Evolutionary conservation across 2,329 filamentous ascomycete genomes (phyloP).

Genomic region (Microsporum audouinii): DNA sequence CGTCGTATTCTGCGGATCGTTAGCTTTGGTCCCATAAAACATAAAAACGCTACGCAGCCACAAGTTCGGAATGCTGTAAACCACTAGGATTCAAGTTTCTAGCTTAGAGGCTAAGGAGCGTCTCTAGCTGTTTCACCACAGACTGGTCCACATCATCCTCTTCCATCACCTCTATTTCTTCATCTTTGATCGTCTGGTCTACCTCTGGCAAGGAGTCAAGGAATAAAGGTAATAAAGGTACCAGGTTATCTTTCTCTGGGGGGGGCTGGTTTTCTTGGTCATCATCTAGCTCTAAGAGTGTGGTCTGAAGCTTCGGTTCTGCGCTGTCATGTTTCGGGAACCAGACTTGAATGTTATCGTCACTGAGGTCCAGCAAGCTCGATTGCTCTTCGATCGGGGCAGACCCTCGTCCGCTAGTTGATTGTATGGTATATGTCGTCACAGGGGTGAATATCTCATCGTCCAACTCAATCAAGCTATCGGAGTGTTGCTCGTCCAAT

Average conservation of each 20-base stretch:
- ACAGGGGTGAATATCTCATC: neutral
- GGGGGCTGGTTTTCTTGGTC: neutral
- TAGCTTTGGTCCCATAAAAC: neutral
- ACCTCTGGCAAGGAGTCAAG: neutral
- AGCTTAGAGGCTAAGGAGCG: slow-evolving; percentile 8
- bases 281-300: neutral
- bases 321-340: neutral
- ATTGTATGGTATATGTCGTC: neutral
- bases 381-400: neutral
- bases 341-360: neutral
- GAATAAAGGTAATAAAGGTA: neutral
- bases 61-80: neutral
- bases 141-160: slow-evolving; percentile 11
- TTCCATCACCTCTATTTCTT: slow-evolving; percentile 9
- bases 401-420: neutral
- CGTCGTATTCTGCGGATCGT: neutral
- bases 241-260: neutral
- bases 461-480: slow-evolving; percentile 3
- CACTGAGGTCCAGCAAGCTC: slow-evolving; percentile 6
- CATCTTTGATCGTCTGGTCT: neutral
- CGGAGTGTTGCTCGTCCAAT: neutral
- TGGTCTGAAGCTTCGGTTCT: neutral
- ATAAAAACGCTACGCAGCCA: neutral
- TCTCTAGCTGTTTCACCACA: slow-evolving; percentile 10
- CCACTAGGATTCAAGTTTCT: neutral